Conservation (phyloP, 2,329 filamentous ascomycete species). For the Venturia aucupariae region DNA sequence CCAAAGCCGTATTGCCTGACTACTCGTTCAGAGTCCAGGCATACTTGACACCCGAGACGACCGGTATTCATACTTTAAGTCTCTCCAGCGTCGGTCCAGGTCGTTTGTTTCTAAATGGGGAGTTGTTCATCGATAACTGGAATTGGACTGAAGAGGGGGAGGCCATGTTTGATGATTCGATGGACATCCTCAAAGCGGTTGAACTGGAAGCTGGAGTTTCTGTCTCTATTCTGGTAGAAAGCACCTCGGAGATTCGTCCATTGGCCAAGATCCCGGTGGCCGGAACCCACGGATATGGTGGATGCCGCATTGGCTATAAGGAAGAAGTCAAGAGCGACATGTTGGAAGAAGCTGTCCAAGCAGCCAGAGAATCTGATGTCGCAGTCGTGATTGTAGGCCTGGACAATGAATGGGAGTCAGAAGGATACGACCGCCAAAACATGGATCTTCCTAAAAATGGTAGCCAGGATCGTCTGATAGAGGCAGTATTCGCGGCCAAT, state of each 20-base stretch:
- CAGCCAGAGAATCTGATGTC: conserved; percentile 63
- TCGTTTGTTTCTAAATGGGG: conserved; percentile 50
- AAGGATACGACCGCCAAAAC: conserved; percentile 54
- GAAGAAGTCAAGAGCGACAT: conserved; percentile 55
- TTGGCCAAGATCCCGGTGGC: conserved; percentile 48
- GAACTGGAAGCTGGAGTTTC: conserved; percentile 50
- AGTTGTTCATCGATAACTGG: conserved; percentile 55
- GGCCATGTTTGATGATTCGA: conserved; percentile 61
- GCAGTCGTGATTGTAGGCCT: conserved; percentile 71
- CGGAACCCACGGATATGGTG: conserved; percentile 58
- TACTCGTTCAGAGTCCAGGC: conserved; percentile 58
- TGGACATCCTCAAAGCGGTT: conserved; percentile 54
- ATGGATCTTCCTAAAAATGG: conserved; percentile 50
- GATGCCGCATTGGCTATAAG: conserved; percentile 63
- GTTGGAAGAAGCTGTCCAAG: conserved; percentile 48
- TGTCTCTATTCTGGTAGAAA: conserved; percentile 54
- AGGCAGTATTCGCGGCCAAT: conserved; percentile 55
- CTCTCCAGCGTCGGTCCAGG: conserved; percentile 61
- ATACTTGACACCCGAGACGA: conserved; percentile 47
- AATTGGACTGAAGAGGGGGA: conserved; percentile 61
- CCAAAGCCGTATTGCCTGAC: conserved; percentile 49
- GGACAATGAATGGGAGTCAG: conserved; percentile 69
- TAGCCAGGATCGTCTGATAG: conserved; percentile 55
- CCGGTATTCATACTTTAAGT: conserved; percentile 55
- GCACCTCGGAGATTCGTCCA: conserved; percentile 57